phyloP scores from a whole-genome alignment of 345 rosid genomes.

The Cardamine occulta region DNA sequence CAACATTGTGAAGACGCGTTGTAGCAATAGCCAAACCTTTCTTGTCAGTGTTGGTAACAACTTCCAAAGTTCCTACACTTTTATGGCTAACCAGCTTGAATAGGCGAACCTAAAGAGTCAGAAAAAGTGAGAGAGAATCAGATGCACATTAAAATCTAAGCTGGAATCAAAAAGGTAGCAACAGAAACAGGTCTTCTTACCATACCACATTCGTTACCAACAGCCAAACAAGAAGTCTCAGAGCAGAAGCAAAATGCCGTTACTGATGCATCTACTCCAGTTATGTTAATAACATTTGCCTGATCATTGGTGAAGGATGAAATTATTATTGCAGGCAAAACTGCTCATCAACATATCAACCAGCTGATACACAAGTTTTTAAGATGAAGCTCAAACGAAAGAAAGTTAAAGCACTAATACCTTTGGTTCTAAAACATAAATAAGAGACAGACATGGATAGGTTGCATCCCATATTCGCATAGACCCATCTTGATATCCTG shows the following conservation, averaged over 20 bases:
- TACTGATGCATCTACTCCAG: constrained; percentile 56
- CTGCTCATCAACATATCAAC: constrained; percentile 24
- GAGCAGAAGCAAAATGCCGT: constrained; percentile 69
- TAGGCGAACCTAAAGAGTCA: constrained; percentile 59
- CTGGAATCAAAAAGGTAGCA: constrained; percentile 27
- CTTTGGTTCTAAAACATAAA: constrained; percentile 59
- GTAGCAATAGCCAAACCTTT: constrained; percentile 55
- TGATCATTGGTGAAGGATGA: constrained; percentile 45
- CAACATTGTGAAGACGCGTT: constrained; percentile 13
- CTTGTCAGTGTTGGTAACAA: constrained; percentile 63
- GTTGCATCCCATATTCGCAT: constrained; percentile 84
- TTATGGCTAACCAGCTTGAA: constrained; percentile 55
- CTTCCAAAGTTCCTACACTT: constrained; percentile 53
- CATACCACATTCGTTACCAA: constrained; percentile 71
- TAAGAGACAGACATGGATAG: constrained; percentile 61
- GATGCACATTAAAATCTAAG: constrained; percentile 11
- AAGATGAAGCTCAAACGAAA: constrained; percentile 36
- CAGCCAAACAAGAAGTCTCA: constrained; percentile 61
- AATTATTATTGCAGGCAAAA: not conserved
- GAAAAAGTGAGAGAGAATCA: constrained; percentile 42
- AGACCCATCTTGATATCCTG: constrained; percentile 89
- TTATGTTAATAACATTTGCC: constrained; percentile 50
- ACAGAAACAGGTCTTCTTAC: constrained; percentile 56
- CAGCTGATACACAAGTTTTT: constrained; percentile 8
- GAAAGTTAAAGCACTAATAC: constrained; percentile 44